Conservation (phyloP, 2,329 filamentous ascomycete species). For the Aplosporella prunicola region DNA sequence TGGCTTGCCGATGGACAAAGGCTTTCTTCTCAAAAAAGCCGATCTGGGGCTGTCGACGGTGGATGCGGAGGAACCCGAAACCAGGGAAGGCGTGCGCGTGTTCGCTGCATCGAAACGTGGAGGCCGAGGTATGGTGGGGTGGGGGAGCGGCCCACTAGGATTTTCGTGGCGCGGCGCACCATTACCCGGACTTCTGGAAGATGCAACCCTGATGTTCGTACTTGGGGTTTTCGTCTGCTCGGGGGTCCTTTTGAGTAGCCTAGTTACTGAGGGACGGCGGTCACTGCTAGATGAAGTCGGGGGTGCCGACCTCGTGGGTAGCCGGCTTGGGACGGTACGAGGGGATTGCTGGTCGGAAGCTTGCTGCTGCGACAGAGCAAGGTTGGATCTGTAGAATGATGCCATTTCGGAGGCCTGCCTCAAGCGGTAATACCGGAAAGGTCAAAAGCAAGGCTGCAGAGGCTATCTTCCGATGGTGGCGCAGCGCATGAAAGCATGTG, state of each 20-base stretch:
- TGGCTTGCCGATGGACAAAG: constrained; percentile 34
- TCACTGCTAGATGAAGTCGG: constrained; percentile 19
- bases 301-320: constrained; percentile 28
- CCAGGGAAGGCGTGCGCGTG: constrained; percentile 38
- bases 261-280: constrained; percentile 14
- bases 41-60: constrained; percentile 37
- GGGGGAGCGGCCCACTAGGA: constrained; percentile 8
- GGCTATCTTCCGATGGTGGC: constrained; percentile 24
- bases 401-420: constrained; percentile 29
- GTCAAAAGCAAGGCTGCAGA: constrained; percentile 17
- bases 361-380: constrained; percentile 23
- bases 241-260: constrained; percentile 18
- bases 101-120: constrained; percentile 28
- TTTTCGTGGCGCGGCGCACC: constrained; percentile 11
- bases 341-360: constrained; percentile 24
- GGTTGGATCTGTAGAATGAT: constrained; percentile 30
- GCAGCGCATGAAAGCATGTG: constrained; percentile 33
- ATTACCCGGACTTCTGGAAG: constrained; percentile 6
- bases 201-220: constrained; percentile 13
- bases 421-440: constrained; percentile 26
- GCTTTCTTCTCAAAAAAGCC: constrained; percentile 35
- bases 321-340: constrained; percentile 19
- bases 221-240: constrained; percentile 18
- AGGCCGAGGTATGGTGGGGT: constrained; percentile 16
- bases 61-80: constrained; percentile 39